Conservation (phyloP, 2,329 filamentous ascomycete genomes). For the Fusarium haematococcum region DNA sequence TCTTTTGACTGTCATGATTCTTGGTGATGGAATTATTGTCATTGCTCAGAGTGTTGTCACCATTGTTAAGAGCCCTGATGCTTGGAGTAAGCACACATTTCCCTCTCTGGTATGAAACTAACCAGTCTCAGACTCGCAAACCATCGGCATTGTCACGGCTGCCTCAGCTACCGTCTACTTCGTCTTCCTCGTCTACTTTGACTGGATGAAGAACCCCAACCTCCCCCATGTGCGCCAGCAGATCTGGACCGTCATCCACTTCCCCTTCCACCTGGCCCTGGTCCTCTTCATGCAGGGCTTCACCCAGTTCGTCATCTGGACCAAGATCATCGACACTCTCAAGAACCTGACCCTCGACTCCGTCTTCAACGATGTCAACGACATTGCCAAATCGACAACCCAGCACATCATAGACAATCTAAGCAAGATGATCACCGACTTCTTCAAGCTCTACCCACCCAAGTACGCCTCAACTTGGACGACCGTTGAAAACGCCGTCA, state of each 20-base stretch:
- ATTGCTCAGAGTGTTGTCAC: slow-evolving; percentile 64
- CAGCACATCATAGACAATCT: slow-evolving; percentile 29
- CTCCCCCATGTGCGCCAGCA: slow-evolving; percentile 69
- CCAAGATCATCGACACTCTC: slow-evolving; percentile 52
- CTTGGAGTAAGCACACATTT: slow-evolving; percentile 50
- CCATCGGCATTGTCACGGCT: slow-evolving; percentile 56
- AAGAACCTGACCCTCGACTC: slow-evolving; percentile 28
- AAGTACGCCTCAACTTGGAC: slow-evolving; percentile 35
- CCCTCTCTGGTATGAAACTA: neutral
- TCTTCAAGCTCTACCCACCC: slow-evolving; percentile 45
- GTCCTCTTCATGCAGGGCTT: slow-evolving; percentile 73
- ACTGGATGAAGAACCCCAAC: slow-evolving; percentile 74
- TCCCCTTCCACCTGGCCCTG: slow-evolving; percentile 72
- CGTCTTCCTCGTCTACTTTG: slow-evolving; percentile 63
- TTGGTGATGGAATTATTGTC: slow-evolving; percentile 75
- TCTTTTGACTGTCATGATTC: slow-evolving; percentile 73
- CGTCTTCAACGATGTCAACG: slow-evolving; percentile 18
- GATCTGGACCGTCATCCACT: slow-evolving; percentile 68
- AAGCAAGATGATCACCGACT: slow-evolving; percentile 24
- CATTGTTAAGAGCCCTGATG: slow-evolving; percentile 56
- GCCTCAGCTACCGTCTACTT: slow-evolving; percentile 57
- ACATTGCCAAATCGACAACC: slow-evolving; percentile 36
- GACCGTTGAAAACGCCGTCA: slow-evolving; percentile 40
- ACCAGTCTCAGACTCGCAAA: slow-evolving; percentile 47
- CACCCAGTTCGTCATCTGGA: slow-evolving; percentile 66